Percentiles rank a stretch among this genome's conserved stretches.
Evolutionary conservation across 2,329 filamentous ascomycete species (phyloP).

Genomic region (Sporothrix brasiliensis): DNA sequence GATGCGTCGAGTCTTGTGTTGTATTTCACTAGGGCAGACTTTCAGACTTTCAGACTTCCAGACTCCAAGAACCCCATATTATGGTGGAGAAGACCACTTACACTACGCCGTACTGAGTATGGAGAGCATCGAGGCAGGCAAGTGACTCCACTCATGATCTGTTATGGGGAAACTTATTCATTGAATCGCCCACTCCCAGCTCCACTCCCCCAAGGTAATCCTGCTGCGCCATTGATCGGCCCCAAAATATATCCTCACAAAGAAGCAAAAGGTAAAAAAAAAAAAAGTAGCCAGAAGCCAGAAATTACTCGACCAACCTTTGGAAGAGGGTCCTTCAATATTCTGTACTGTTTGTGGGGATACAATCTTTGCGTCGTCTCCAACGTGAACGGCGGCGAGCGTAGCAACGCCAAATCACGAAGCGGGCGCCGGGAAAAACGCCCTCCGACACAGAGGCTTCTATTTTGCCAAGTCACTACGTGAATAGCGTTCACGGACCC

Average conservation of each 20-base stretch:
- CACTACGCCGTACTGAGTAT: neutral
- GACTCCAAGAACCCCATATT: conserved; percentile 13
- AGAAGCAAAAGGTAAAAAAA: neutral
- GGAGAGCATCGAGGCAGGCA: neutral
- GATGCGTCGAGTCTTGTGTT: too few species aligned
- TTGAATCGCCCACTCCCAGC: neutral
- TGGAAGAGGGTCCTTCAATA: conserved; percentile 5
- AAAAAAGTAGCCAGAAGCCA: neutral
- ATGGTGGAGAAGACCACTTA: conserved; percentile 3
- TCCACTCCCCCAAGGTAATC: neutral
- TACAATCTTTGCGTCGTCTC: neutral
- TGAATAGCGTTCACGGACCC: neutral
- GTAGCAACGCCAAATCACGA: neutral
- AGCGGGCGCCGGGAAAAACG: neutral
- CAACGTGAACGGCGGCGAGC: neutral
- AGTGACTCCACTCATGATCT: conserved; percentile 23
- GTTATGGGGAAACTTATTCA: conserved; percentile 24
- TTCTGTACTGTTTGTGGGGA: conserved; percentile 16
- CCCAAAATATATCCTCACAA: neutral
- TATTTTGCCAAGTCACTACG: neutral
- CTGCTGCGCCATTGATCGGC: neutral
- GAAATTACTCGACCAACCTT: neutral
- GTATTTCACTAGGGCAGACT: too few species aligned
- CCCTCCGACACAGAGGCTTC: conserved; percentile 1
- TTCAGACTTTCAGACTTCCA: neutral